Conservation (phyloP, 2,329 filamentous ascomycete genomes). For the Periconia digitata region DNA sequence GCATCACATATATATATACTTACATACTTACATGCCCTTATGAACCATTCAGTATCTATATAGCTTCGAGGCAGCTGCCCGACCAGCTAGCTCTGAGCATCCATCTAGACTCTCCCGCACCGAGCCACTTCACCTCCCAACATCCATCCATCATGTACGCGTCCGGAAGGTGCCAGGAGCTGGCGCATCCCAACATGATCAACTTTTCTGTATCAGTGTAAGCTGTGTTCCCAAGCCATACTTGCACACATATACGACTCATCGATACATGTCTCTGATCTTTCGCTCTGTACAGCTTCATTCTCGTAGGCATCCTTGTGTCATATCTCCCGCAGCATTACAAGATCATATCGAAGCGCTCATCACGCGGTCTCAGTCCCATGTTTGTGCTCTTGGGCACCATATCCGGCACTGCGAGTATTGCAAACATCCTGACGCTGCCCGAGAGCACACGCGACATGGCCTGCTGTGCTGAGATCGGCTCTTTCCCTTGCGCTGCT, state of each 20-base stretch:
- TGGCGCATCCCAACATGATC: slow-evolving; percentile 53
- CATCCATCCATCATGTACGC: slow-evolving; percentile 9
- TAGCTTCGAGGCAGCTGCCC: neutral
- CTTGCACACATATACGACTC: slow-evolving; percentile 11
- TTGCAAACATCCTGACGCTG: slow-evolving; percentile 89
- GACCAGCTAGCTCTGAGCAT: too few relatives aligned
- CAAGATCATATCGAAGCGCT: slow-evolving; percentile 82
- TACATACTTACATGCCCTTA: neutral
- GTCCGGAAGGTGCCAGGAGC: slow-evolving; percentile 48
- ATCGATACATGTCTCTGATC: neutral
- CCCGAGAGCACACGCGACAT: slow-evolving; percentile 83
- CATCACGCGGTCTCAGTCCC: slow-evolving; percentile 91
- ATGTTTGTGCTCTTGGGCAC: slow-evolving; percentile 94
- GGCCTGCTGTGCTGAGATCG: slow-evolving; percentile 80
- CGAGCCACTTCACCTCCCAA: neutral
- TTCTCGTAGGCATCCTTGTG: slow-evolving; percentile 83
- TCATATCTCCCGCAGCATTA: slow-evolving; percentile 95
- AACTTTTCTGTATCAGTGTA: slow-evolving; percentile 60
- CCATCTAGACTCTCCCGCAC: too few relatives aligned
- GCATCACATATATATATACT: too few relatives aligned
- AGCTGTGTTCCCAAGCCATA: slow-evolving; percentile 17
- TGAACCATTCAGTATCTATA: neutral
- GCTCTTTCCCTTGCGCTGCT: slow-evolving; percentile 78
- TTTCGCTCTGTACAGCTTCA: slow-evolving; percentile 53
- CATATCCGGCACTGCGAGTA: slow-evolving; percentile 82